These are phyloP conservation scores for Fraxinus paxiana DNA, from an alignment of 305 asterid genomes.

Conservation along the genomic window DNA sequence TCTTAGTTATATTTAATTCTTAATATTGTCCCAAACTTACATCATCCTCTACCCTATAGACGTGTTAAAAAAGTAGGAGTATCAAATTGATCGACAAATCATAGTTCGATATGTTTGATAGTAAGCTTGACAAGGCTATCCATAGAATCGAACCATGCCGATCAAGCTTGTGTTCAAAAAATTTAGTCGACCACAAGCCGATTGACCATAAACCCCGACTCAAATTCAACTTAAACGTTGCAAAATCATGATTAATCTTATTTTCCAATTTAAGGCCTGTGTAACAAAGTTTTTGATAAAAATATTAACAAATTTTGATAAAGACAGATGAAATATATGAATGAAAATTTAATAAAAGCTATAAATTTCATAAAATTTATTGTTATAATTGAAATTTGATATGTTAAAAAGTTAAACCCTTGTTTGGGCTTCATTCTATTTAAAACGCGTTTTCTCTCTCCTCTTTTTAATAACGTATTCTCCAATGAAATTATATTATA, in stretches of 20 bases:
- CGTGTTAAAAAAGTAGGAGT: not conserved
- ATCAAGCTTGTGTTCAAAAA: not conserved
- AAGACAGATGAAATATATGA: too few species aligned
- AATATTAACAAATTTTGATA: too few species aligned
- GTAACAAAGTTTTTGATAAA: not conserved
- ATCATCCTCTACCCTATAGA: not conserved
- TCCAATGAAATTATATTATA: too few species aligned
- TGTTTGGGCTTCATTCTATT: too few species aligned
- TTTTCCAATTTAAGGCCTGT: not conserved
- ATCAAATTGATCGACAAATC: not conserved
- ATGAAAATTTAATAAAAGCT: too few species aligned
- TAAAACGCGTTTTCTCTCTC: too few species aligned
- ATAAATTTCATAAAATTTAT: too few species aligned
- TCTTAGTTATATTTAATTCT: not conserved
- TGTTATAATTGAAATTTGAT: too few species aligned
- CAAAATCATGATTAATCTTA: not conserved
- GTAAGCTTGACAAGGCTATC: not conserved
- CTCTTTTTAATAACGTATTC: too few species aligned
- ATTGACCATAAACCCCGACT: not conserved
- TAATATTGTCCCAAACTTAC: not conserved
- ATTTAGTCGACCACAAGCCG: not conserved
- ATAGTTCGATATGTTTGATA: not conserved
- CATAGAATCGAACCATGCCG: not conserved
- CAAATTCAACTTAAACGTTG: not conserved
- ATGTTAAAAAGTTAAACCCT: too few species aligned